Conservation (phyloP, 371 early-diverging fungal genomes). For the Batkoa obscura region DNA sequence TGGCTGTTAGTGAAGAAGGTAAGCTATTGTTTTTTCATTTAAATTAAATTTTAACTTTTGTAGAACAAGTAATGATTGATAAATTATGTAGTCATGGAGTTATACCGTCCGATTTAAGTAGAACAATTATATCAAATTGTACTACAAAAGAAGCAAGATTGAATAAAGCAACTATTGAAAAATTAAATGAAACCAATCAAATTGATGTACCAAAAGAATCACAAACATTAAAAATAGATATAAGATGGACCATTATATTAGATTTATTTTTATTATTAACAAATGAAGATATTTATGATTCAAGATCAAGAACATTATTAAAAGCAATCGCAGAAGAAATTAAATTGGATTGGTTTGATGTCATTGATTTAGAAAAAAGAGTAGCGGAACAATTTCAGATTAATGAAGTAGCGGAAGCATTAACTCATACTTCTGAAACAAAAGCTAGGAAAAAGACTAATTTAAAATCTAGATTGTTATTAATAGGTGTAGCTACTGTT, state of each 20-base stretch:
- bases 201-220: slow-evolving; percentile 1
- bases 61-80: slow-evolving; percentile 7
- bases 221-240: slow-evolving; percentile 44
- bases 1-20: slow-evolving; percentile 6
- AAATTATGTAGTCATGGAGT: slow-evolving; percentile 7
- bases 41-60: not conserved
- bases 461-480: slow-evolving; percentile 36
- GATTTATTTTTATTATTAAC: slow-evolving; percentile 63
- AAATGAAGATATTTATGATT: slow-evolving; percentile 61
- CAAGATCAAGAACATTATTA: slow-evolving; percentile 63
- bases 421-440: slow-evolving; percentile 17
- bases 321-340: slow-evolving; percentile 46
- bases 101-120: slow-evolving; percentile 1
- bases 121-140: not conserved
- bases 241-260: slow-evolving; percentile 74
- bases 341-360: slow-evolving; percentile 47
- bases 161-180: not conserved
- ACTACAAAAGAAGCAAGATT: not conserved
- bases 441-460: slow-evolving; percentile 33
- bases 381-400: slow-evolving; percentile 51
- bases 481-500: slow-evolving; percentile 62
- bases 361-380: slow-evolving; percentile 52
- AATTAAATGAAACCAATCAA: not conserved
- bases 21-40: not conserved
- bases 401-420: slow-evolving; percentile 13